Percentiles rank a stretch among this genome's conserved stretches.
These are phyloP conservation scores for Metschnikowia lachancei DNA, from an alignment of 805 yeast genomes.

Conservation along the genomic window DNA sequence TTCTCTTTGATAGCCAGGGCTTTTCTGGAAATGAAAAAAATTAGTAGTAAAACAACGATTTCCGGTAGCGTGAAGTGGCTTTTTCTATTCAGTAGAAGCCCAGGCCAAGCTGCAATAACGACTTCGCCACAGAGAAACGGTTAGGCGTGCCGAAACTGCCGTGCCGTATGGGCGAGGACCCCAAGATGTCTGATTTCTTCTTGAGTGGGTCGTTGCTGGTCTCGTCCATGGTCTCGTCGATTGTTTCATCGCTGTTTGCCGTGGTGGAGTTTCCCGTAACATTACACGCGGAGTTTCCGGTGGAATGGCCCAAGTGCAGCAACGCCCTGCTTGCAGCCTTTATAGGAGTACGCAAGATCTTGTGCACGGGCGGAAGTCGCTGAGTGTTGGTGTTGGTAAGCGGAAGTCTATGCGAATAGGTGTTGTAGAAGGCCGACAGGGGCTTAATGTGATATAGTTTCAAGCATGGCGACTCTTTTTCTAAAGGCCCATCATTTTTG, in stretches of 20 bases:
- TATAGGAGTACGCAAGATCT: constrained; percentile 44
- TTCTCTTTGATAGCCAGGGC: too few species aligned
- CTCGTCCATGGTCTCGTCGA: constrained; percentile 22
- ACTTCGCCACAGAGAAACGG: constrained; percentile 45
- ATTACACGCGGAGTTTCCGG: constrained; percentile 11
- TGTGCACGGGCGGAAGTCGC: constrained; percentile 39
- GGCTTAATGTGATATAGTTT: constrained; percentile 40
- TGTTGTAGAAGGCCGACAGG: constrained; percentile 32
- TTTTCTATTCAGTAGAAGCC: constrained; percentile 19
- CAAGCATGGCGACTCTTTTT: constrained; percentile 16
- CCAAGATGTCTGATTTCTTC: constrained; percentile 24
- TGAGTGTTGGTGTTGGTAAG: constrained; percentile 10
- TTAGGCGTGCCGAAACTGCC: constrained; percentile 43
- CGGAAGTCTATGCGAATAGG: constrained; percentile 13
- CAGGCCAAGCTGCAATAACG: constrained; percentile 43
- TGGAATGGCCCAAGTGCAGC: constrained; percentile 16
- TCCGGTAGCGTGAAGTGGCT: background rate
- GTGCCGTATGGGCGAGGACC: constrained; percentile 35
- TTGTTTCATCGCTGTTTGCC: constrained; percentile 26
- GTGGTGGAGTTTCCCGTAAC: constrained; percentile 1
- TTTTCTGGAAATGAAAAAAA: too few species aligned
- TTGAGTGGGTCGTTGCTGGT: constrained; percentile 15
- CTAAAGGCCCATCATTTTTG: too few species aligned
- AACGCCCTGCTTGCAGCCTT: constrained; percentile 28
- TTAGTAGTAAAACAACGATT: too few species aligned